Percentiles rank a stretch among this genome's conserved stretches.
These are phyloP conservation scores for Neurospora africana DNA, from an alignment of 495 filamentous ascomycete genomes.

Conservation along the genomic window DNA sequence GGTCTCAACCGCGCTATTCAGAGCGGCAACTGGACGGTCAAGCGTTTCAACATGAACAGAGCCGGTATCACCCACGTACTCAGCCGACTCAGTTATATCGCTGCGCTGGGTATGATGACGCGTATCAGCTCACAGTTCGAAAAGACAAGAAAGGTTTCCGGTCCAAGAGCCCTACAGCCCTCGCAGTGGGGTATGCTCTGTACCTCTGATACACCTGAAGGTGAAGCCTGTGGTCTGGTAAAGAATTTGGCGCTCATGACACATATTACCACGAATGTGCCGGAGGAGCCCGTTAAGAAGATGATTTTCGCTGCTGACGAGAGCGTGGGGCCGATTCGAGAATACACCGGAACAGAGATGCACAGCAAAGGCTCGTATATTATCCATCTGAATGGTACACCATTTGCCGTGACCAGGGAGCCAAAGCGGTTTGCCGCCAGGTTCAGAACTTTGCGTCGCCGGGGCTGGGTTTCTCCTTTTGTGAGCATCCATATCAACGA, in stretches of 20 bases:
- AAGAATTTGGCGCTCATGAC: conserved; percentile 99
- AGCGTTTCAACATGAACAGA: conserved; percentile 96
- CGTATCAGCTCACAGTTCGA: conserved; percentile 97
- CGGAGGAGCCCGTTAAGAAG: conserved; percentile 76
- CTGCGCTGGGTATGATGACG: conserved; percentile 99
- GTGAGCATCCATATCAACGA: conserved; percentile 91
- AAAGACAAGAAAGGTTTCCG: conserved; percentile 91
- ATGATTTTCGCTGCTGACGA: conserved; percentile 70
- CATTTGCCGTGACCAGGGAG: conserved; percentile 67
- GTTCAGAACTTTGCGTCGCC: conserved; percentile 75
- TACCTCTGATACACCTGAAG: conserved; percentile 93
- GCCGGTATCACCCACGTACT: conserved; percentile 95
- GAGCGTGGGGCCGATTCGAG: conserved; percentile 42
- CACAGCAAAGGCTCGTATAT: conserved; percentile 75
- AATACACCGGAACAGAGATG: conserved; percentile 67
- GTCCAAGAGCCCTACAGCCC: conserved; percentile 88
- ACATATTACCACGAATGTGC: conserved; percentile 92
- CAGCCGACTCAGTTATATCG: conserved; percentile 91
- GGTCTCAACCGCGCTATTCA: conserved; percentile 91
- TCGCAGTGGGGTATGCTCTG: conserved; percentile 98
- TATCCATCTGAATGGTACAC: conserved; percentile 91
- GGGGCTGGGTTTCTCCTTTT: conserved; percentile 85
- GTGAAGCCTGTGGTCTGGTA: conserved; percentile 93
- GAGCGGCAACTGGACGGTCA: conserved; percentile 94
- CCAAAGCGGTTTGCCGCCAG: conserved; percentile 73